A percentile compares a stretch with the other conserved stretches of the same genome.
phyloP scores from a whole-genome alignment of 345 rosid species.

The Eucalyptus erythrocorys region DNA sequence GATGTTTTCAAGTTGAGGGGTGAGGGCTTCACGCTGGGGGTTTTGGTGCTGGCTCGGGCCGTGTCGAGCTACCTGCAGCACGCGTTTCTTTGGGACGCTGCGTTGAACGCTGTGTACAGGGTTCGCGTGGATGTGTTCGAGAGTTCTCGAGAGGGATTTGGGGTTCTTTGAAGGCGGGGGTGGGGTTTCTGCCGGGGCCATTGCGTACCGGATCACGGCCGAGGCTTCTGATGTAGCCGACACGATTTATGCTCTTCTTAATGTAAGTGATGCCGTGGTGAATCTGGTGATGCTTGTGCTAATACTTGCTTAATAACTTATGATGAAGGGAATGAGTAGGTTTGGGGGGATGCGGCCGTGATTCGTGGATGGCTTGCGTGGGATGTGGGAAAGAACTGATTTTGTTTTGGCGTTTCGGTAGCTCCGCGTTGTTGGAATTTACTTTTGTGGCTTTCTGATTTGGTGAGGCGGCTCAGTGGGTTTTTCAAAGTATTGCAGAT shows the following conservation, averaged over 20 bases:
- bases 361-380: background rate
- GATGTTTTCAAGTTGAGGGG: slow-evolving; percentile 13
- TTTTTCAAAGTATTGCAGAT: background rate
- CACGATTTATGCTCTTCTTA: slow-evolving; percentile 65
- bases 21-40: slow-evolving; percentile 30
- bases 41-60: slow-evolving; percentile 32
- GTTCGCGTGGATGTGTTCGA: slow-evolving; percentile 53
- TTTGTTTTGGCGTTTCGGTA: background rate
- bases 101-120: slow-evolving; percentile 34
- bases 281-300: background rate
- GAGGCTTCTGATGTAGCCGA: slow-evolving; percentile 79
- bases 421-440: background rate
- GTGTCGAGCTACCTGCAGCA: slow-evolving; percentile 61
- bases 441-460: background rate
- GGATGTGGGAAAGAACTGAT: background rate
- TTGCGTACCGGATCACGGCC: slow-evolving; percentile 68
- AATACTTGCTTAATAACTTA: background rate
- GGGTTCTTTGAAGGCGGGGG: slow-evolving; percentile 68
- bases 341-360: background rate
- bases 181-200: slow-evolving; percentile 60
- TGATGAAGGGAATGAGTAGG: background rate
- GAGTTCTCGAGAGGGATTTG: slow-evolving; percentile 59
- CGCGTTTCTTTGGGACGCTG: slow-evolving; percentile 77
- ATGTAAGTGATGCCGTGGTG: slow-evolving; percentile 25
- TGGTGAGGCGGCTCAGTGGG: background rate